A percentile compares a stretch with the other conserved stretches of the same genome.
Evolutionary conservation across 2,329 filamentous ascomycete genomes (phyloP).

Genomic region (Diaporthe citri): DNA sequence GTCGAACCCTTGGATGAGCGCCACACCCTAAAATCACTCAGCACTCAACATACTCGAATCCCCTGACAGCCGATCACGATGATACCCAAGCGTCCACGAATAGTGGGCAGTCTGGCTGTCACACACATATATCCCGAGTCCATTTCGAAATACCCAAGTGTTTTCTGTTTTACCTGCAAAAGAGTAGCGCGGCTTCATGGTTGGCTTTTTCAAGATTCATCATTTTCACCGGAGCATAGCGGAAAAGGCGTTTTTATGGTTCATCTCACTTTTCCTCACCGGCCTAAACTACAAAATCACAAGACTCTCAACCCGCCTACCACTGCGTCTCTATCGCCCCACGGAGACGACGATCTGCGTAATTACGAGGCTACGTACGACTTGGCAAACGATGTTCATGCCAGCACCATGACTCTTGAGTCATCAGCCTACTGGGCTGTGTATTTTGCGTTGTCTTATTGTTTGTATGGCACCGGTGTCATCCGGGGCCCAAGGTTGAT

Average conservation of each 20-base stretch:
- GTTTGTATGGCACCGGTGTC: neutral
- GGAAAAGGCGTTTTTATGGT: slow-evolving; percentile 37
- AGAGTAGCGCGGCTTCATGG: slow-evolving; percentile 27
- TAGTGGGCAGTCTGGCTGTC: slow-evolving; percentile 15
- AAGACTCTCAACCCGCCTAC: slow-evolving; percentile 3
- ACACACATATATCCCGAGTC: slow-evolving; percentile 23
- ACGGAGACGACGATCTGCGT: slow-evolving; percentile 18
- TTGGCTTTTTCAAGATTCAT: slow-evolving; percentile 36
- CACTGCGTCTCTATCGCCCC: neutral
- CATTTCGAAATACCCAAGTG: slow-evolving; percentile 32
- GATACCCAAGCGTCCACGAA: slow-evolving; percentile 34
- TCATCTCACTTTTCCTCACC: slow-evolving; percentile 13
- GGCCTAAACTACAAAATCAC: slow-evolving; percentile 19
- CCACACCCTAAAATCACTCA: slow-evolving; percentile 26
- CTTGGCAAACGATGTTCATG: slow-evolving; percentile 23
- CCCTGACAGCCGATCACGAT: slow-evolving; percentile 33
- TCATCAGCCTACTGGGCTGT: slow-evolving; percentile 18
- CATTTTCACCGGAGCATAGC: slow-evolving; percentile 38
- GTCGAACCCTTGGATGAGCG: slow-evolving; percentile 62
- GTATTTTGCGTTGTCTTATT: slow-evolving; percentile 20
- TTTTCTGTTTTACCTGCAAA: slow-evolving; percentile 17
- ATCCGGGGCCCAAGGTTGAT: neutral
- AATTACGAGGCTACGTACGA: slow-evolving; percentile 29
- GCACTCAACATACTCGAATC: slow-evolving; percentile 8
- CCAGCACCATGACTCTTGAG: slow-evolving; percentile 13